phyloP scores from a whole-genome alignment of 2,329 filamentous ascomycete genomes.

The Trichoderma sp. region DNA sequence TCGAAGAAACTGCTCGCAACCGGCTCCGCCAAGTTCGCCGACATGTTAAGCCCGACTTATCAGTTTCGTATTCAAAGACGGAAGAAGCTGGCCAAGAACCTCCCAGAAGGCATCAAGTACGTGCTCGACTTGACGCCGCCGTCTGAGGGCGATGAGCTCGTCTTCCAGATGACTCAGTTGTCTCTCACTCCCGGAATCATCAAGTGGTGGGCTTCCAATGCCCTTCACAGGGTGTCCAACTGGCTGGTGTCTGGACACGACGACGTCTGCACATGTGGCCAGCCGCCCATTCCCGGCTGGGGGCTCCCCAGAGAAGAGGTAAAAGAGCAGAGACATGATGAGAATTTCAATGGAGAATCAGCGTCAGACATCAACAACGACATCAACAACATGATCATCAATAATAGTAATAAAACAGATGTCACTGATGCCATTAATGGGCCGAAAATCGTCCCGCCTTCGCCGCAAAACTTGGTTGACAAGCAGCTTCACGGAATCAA shows the following conservation, averaged over 20 bases:
- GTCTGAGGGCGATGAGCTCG: slow-evolving; percentile 59
- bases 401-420: neutral
- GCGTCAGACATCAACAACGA: neutral
- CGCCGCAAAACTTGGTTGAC: slow-evolving; percentile 14
- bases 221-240: slow-evolving; percentile 34
- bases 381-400: neutral
- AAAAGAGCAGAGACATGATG: neutral
- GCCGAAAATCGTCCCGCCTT: neutral
- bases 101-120: slow-evolving; percentile 50
- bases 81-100: slow-evolving; percentile 34
- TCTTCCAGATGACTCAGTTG: slow-evolving; percentile 57
- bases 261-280: slow-evolving; percentile 38
- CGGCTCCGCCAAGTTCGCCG: slow-evolving; percentile 47
- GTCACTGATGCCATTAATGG: neutral
- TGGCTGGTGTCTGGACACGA: slow-evolving; percentile 42
- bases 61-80: slow-evolving; percentile 42
- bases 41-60: slow-evolving; percentile 42
- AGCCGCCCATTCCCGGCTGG: neutral
- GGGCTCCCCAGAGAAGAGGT: neutral
- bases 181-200: slow-evolving; percentile 56
- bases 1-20: slow-evolving; percentile 47
- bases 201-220: slow-evolving; percentile 49
- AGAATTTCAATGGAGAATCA: neutral
- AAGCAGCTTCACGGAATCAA: neutral
- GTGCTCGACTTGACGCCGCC: slow-evolving; percentile 64